phyloP scores from a whole-genome alignment of 257 asterid species.

The Forsythia viridissima region DNA sequence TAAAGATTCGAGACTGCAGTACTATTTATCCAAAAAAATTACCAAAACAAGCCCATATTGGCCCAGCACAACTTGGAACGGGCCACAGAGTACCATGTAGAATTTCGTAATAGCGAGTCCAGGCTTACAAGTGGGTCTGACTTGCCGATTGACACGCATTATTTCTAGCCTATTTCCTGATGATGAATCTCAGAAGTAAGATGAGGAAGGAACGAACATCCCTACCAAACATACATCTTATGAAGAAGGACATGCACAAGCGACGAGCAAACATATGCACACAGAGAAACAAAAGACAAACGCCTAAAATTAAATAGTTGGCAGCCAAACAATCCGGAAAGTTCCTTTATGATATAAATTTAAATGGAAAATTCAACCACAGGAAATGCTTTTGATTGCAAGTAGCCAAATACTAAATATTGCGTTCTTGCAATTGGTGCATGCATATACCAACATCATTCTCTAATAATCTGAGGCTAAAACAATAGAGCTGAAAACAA shows the following conservation, averaged over 20 bases:
- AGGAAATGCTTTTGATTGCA: conserved; percentile 2
- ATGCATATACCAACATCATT: conserved; percentile 8
- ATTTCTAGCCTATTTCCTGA: background rate
- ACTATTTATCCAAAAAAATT: too few relatives aligned
- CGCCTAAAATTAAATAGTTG: background rate
- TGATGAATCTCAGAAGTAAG: background rate
- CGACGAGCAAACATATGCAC: background rate
- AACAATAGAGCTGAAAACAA: conserved; percentile 6
- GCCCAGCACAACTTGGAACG: too few relatives aligned
- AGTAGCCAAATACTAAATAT: background rate
- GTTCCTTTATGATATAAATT: background rate
- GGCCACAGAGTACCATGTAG: background rate
- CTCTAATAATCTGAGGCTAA: too few relatives aligned
- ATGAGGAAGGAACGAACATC: background rate
- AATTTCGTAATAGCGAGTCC: background rate
- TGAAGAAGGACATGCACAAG: background rate
- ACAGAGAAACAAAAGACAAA: background rate
- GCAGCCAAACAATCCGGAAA: background rate
- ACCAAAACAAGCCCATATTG: too few relatives aligned
- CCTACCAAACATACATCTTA: background rate
- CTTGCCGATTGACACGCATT: background rate
- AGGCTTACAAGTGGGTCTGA: background rate
- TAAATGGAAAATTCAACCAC: background rate
- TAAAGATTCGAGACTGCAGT: too few relatives aligned
- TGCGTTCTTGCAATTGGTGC: background rate